Base-by-base conservation (phyloP, 2,329 filamentous ascomycete species). In the Colletotrichum filicis region DNA sequence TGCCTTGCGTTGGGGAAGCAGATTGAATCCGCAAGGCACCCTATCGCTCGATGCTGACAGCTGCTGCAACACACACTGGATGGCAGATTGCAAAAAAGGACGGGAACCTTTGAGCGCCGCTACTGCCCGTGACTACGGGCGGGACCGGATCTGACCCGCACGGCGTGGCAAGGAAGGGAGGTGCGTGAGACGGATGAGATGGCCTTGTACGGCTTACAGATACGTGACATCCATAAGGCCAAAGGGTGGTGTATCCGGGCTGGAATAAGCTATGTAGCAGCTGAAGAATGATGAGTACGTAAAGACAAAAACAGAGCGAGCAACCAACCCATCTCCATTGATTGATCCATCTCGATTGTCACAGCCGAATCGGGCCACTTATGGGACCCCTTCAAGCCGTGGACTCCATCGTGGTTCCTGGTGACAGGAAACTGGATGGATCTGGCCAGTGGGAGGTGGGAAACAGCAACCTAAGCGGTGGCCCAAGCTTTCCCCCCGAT, bases 401-500 rank as follows among this genome's bases (percentile, higher is more conserved):
- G 35, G 46, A 56, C 49, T 53, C 61, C 52, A 37, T 65, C 22
- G 22, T 55, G n/a, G 62, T 68, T 46, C 66, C 66, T 46, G 24
- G 46, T 70, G 60, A 61, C 66, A 65, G 66, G 70, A 73, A 69
- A 61, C 70, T 22, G 66, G 66, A 64, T 42, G n/a, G 30, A 22
- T 58, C 60, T 35, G 60, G 35, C 66, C 70, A 70, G 70, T 73
- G 60, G 55, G 59, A 73, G 60, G 46, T 26, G 26, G 53, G 53
- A 53, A 32, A 37, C 5, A 14, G 22, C n/a, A 22, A 53, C 70
- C 70, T 73, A 73, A 73, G 70, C 70, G 66, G 70, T 73, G 70
- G 70, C 60, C 70, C 46, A 70, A 70, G 70, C 66, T 73, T 56
- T 32, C 35, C 49, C 59, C 61, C 46, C 56, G 49, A 42, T 65